Evolutionary conservation across 169 alveolate genomes (phyloP).

Genomic region (Plasmodium vinckei): DNA sequence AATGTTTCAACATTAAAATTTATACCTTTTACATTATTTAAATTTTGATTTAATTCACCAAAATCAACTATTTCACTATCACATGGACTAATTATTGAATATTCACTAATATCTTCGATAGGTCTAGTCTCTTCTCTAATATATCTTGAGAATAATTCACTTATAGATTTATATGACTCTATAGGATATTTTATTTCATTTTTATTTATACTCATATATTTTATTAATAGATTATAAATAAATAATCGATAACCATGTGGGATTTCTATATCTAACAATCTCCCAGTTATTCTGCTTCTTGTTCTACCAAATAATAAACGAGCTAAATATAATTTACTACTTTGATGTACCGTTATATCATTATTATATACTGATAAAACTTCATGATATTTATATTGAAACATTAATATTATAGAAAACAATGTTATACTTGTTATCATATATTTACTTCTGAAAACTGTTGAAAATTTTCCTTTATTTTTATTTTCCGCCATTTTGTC

Average conservation of each 20-base stretch:
- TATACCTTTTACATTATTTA: conserved; percentile 39
- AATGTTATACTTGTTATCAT: conserved; percentile 54
- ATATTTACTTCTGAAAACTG: conserved; percentile 20
- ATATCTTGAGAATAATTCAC: conserved; percentile 58
- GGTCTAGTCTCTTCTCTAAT: conserved; percentile 71
- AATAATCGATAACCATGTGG: conserved; percentile 29
- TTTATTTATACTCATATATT: conserved; percentile 38
- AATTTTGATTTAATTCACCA: conserved; percentile 49
- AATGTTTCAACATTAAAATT: conserved; percentile 41
- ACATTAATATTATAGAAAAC: conserved; percentile 35
- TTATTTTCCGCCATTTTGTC: conserved; percentile 9
- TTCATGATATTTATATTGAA: conserved; percentile 69
- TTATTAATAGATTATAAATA: conserved; percentile 34
- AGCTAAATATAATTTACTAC: conserved; percentile 35
- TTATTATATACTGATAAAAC: conserved; percentile 27
- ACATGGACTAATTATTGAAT: conserved; percentile 57
- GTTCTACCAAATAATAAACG: conserved; percentile 65
- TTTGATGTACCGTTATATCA: conserved; percentile 6
- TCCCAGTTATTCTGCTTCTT: conserved; percentile 56
- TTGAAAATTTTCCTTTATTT: background rate
- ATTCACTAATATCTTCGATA: conserved; percentile 43
- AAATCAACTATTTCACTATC: conserved; percentile 55
- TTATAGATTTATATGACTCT: conserved; percentile 54
- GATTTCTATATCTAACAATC: conserved; percentile 19
- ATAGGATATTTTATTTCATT: conserved; percentile 72